Evolutionary conservation across 1,284 basidiomycete species (phyloP).

Genomic region (Lentinula novae-zelandiae): DNA sequence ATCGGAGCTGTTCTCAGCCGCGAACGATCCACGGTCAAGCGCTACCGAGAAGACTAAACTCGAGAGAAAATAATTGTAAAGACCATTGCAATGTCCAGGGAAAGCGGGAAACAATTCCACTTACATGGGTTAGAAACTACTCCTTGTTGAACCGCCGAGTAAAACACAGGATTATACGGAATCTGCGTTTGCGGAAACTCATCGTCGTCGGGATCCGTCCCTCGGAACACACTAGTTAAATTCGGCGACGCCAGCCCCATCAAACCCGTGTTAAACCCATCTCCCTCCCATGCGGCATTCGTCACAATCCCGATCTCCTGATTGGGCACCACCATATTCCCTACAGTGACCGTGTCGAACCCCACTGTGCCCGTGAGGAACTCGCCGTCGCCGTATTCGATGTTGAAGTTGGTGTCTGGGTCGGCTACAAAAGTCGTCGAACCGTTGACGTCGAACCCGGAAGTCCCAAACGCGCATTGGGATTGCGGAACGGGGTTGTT

Average conservation of each 20-base stretch:
- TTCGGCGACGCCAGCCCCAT: constrained; percentile 21
- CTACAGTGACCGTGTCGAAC: constrained; percentile 22
- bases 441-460: constrained; percentile 19
- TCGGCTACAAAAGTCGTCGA: constrained; percentile 19
- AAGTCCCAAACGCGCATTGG: constrained; percentile 21
- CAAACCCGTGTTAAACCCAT: constrained; percentile 22
- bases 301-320: constrained; percentile 24
- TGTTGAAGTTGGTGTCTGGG: constrained; percentile 24
- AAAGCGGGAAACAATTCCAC: background rate
- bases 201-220: constrained; percentile 16
- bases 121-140: constrained; percentile 10
- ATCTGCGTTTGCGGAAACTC: constrained; percentile 6
- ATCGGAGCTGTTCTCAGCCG: constrained; percentile 9
- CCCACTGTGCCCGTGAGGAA: constrained; percentile 22
- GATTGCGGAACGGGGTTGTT: constrained; percentile 13
- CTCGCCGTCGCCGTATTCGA: constrained; percentile 21
- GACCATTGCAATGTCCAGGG: background rate
- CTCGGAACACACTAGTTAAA: constrained; percentile 19
- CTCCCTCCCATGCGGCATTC: constrained; percentile 23
- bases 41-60: constrained; percentile 16
- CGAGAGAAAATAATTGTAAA: too few relatives aligned
- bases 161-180: constrained; percentile 23
- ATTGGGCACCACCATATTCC: constrained; percentile 18
- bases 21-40: constrained; percentile 14
- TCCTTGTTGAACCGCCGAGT: constrained; percentile 12